Evolutionary conservation across 371 early-diverging fungal genomes (phyloP).

Genomic region (Mortierella sp.): DNA sequence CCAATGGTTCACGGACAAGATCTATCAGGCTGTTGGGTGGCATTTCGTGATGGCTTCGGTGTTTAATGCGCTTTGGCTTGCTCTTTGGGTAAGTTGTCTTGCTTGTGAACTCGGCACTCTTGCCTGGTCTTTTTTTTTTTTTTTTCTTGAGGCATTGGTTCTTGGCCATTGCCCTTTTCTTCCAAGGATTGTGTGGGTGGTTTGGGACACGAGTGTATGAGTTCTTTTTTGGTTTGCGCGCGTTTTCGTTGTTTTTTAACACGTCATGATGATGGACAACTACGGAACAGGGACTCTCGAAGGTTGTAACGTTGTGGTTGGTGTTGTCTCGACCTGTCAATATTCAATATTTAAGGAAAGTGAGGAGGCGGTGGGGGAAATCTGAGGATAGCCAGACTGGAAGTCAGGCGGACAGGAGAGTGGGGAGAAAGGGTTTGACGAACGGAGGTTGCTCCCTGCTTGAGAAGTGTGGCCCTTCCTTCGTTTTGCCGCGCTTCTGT

Average conservation of each 20-base stretch:
- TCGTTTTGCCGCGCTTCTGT: background rate
- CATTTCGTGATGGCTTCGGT: slow-evolving; percentile 75
- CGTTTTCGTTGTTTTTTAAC: background rate
- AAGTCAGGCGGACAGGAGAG: background rate
- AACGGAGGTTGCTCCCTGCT: no score
- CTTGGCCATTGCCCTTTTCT: background rate
- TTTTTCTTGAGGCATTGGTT: no score
- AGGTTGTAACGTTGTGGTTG: background rate
- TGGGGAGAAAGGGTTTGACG: background rate
- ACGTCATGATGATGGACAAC: slow-evolving; percentile 8
- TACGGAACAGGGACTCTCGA: background rate
- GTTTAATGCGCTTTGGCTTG: slow-evolving; percentile 71
- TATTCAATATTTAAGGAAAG: no score
- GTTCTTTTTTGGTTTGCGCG: background rate
- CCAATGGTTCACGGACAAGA: slow-evolving; percentile 77
- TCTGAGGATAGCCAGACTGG: background rate
- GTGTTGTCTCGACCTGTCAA: background rate
- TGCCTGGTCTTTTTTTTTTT: background rate
- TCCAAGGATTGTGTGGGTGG: background rate
- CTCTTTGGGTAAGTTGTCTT: slow-evolving; percentile 65
- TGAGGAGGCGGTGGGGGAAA: background rate
- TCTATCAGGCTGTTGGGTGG: slow-evolving; percentile 74
- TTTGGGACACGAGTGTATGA: background rate
- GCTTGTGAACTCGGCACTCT: background rate
- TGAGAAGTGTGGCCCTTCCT: no score